Base-by-base conservation (phyloP, 192 early-diverging fungal species). In the Backusella mclennaniae region DNA sequence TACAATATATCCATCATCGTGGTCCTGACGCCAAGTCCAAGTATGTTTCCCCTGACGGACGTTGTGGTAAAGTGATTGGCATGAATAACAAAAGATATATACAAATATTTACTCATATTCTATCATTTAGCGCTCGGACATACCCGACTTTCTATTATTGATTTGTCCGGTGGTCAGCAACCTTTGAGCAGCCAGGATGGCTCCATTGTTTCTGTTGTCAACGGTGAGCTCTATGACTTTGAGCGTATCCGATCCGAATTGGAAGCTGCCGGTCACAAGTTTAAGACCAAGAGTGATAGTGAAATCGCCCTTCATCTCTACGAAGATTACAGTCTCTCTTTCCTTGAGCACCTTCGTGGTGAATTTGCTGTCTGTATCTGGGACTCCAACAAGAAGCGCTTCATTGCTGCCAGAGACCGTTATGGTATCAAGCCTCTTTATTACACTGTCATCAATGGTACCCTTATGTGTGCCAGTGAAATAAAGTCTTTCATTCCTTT, bases 161-260 rank as follows among this genome's bases (percentile, higher is more conserved):
- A 78, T 67, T 63, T 78, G 68, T 49, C 3, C 6, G 77, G 77
- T 35, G 77, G 77, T 21, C 49, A 66, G 9, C 77, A 78, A 56
- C 77, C 77, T 39, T 46, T 78, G 35, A 66, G 56, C 56, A 73
- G 29, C 23, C 31, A 52, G 17, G 6, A 35, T 29, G 66, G 46
- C 21, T 15, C 29, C 23, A 41, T 73, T 38, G 53, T 56, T 67
- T 56, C 49, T 17, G 76, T 73, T 33, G 77, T 73, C 41, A 67
- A 72, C 63, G 77, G 77, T n/a, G 77, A 78, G 42, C 71, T 78
- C 36, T 78, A 78, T 26, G 72, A 78, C 23, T 67, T 67, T 67
- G 71, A 78, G 21, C 71, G 72, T 5, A 35, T 78, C 11, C 66
- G 71, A 19, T 35, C n/a, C 2, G 77, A 78, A 67, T 71, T 78